Evolutionary conservation across 2,329 filamentous ascomycete species (phyloP).

Genomic region (Xylaria sp.): DNA sequence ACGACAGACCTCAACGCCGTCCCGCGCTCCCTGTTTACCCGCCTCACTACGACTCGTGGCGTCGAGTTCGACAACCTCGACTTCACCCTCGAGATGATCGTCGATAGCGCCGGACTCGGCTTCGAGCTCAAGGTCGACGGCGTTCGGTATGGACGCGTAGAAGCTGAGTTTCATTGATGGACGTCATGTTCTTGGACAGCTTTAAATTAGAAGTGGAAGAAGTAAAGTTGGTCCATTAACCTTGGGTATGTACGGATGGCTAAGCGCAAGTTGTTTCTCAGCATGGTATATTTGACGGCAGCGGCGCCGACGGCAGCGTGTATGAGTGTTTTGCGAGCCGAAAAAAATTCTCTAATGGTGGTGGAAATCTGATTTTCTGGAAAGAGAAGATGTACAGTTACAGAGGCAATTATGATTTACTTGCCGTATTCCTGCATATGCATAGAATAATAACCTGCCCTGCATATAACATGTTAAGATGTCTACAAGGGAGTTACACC

Average conservation of each 20-base stretch:
- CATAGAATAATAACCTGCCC: constrained; percentile 6
- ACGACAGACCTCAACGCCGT: constrained; percentile 84
- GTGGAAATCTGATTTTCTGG: neutral
- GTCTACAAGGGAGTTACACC: neutral
- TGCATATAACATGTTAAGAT: constrained; percentile 3
- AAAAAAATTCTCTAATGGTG: neutral
- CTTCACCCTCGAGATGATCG: constrained; percentile 85
- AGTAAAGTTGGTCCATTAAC: neutral
- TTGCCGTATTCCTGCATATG: constrained; percentile 5
- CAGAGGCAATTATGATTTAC: neutral
- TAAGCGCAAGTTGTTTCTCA: neutral
- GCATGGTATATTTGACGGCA: constrained; percentile 5
- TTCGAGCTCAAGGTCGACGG: constrained; percentile 85
- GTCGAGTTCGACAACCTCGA: constrained; percentile 86
- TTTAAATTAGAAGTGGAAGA: neutral
- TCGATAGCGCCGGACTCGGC: constrained; percentile 78
- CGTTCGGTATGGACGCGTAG: constrained; percentile 79
- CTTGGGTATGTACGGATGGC: constrained; percentile 1
- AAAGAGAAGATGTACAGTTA: neutral
- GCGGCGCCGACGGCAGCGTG: constrained; percentile 1
- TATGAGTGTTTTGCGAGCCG: constrained; percentile 4
- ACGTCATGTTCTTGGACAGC: neutral
- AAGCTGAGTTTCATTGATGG: constrained; percentile 78
- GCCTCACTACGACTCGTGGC: constrained; percentile 80
- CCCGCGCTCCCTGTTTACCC: constrained; percentile 77